Evolutionary conservation across 495 filamentous ascomycete species (phyloP), one percentile per base, ranked within the genome.

Genomic region (Sabuloglossum arenarium): DNA sequence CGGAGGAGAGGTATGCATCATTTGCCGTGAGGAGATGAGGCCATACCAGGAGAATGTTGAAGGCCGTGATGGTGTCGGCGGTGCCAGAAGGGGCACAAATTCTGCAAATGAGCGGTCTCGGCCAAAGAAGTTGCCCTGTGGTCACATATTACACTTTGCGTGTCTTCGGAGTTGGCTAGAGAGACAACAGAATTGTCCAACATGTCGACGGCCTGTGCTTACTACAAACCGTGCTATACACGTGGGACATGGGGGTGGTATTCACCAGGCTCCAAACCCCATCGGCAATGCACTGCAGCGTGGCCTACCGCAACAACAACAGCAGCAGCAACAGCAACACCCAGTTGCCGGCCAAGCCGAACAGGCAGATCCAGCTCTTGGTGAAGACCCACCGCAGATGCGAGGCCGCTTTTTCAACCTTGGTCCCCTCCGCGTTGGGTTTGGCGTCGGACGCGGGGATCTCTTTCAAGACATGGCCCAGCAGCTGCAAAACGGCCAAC

Each of bases 131-230:
- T 77, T 98, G 10, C 91, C 91, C 0, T 98, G 91, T 65, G 89
- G 90, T 1, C 91, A 98, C 66, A 89, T 96, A 49, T 70, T 98
- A 31, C 91, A 98, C 67, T 87, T 94, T 60, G 80, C 87, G 21
- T 98, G 91, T 64, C 77, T 98, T 46, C 82, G 87, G 63, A 93
- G 90, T 66, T 98, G 91, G 91, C 71, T 98, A n/a, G 91, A 97
- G 70, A 80, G 91, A 55, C 91, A 98, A 66, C 93, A 97, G 66
- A 88, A 91, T 24, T 98, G 91, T 67, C 91, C 91, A 11, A 97
- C 90, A 3, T 98, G 91, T 65, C 80, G 91, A 56, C 75, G 86
- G 30, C 78, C 91, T 23, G 93, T 98, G 30, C 68, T 85, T 0
- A 62, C 62, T 32, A 59, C 60, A 57, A 19, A 56, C 72, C 19